Conservation (phyloP, 2,329 filamentous ascomycete species). For the Colletotrichum navitas region DNA sequence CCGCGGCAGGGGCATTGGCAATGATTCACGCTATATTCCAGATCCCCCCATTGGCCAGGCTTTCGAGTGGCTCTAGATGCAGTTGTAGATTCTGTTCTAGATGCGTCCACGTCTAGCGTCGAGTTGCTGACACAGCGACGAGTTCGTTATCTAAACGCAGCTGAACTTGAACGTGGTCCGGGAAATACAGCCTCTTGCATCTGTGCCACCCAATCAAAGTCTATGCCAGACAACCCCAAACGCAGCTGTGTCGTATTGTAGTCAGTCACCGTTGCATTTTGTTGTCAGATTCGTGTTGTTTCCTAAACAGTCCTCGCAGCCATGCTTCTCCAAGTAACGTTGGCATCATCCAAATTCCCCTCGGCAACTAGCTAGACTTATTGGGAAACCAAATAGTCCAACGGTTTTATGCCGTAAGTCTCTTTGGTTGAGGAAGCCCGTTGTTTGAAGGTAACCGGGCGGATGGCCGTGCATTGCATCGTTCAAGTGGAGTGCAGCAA, state of each 20-base stretch:
- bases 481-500: conserved; percentile 3
- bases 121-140: background rate
- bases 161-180: conserved; percentile 14
- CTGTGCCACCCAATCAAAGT: background rate
- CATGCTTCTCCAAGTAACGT: background rate
- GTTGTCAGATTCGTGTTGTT: conserved; percentile 2
- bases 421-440: conserved; percentile 13
- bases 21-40: conserved; percentile 15
- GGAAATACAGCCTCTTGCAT: conserved; percentile 9
- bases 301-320: background rate
- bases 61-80: background rate
- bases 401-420: background rate
- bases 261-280: conserved; percentile 10
- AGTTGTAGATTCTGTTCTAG: background rate
- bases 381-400: background rate
- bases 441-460: conserved; percentile 12
- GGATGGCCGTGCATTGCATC: conserved; percentile 24
- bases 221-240: background rate
- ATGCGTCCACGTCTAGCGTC: background rate
- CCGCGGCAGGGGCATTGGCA: background rate
- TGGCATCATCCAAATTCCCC: background rate
- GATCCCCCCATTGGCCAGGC: conserved; percentile 1
- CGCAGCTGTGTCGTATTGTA: conserved; percentile 8
- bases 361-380: background rate
- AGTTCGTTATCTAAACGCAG: background rate